Evolutionary conservation across 106 monocot genomes (phyloP), one percentile per base, ranked within the genome.

Genomic region (Dactylorhiza incarnata): DNA sequence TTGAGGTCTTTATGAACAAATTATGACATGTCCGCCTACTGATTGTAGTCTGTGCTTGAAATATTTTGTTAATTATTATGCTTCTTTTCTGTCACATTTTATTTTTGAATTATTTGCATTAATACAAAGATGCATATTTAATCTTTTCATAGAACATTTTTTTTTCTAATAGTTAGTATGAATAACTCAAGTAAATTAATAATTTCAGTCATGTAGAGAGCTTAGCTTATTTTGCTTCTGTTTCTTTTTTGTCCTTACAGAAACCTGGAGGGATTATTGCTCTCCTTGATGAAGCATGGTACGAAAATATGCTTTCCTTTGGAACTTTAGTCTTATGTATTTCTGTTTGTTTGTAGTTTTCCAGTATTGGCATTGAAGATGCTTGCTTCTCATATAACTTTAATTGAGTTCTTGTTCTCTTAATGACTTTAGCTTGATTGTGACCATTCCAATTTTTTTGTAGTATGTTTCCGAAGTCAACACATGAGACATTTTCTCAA

Each of bases 251-350:
- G 9, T 19, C 11, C 65, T 6, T 26, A 69, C 89, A 97, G 97
- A 97, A 97, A 89, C 97, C 93, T 83, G 93, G 97, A 74, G 97
- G 97, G 52, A 88, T 97, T 51, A 80, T 97, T 87, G 87, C 97
- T 15, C 89, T 97, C 5, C 97, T 97, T 71, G 97, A 97, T 78
- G 97, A 97, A 89, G 94, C 93, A 86, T 97, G 97, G 97, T 97
- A 86, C 69, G 87, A 52, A 14, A 67, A 77, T 56, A 14, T 61
- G 66, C 44, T 80, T 52, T 74, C 6, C 5, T 77, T 20, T 74
- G 56, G 5, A 47, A 44, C 37, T 24, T 13, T 59, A 70, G 13
- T 58, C 15, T 83, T 10, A 15, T 75, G 29, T 25, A 19, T 74
- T 59, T 45, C 19, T 45, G 44, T 61, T 6, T 75, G 44, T 75